phyloP scores from a whole-genome alignment of 345 rosid genomes.

The Ceriops zippeliana region DNA sequence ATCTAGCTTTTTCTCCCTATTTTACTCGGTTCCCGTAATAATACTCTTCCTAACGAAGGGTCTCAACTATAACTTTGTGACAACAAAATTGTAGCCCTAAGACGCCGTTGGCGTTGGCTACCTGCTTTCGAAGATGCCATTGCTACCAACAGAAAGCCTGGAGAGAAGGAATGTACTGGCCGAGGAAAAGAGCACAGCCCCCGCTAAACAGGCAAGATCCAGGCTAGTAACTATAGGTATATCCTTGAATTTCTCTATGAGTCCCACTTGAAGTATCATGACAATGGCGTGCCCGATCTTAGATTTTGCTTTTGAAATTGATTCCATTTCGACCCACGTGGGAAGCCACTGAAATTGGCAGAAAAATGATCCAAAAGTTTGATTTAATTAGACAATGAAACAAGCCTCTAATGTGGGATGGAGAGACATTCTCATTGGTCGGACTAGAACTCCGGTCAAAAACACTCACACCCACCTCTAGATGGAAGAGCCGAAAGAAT shows the following conservation, averaged over 20 bases:
- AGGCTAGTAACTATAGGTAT: slow-evolving; percentile 43
- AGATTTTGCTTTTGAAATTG: slow-evolving; percentile 58
- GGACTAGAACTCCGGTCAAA: background rate
- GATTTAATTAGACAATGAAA: background rate
- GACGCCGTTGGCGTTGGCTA: background rate
- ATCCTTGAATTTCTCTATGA: slow-evolving; percentile 58
- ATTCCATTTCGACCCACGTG: slow-evolving; percentile 46
- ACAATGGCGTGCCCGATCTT: slow-evolving; percentile 63
- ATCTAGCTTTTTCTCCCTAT: too few species aligned
- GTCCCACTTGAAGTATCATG: slow-evolving; percentile 71
- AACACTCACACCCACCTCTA: slow-evolving; percentile 28
- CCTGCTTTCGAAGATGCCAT: background rate
- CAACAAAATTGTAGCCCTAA: too few species aligned
- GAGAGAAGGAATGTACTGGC: slow-evolving; percentile 60
- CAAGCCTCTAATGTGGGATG: too few species aligned
- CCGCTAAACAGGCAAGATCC: slow-evolving; percentile 73
- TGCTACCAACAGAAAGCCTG: slow-evolving; percentile 30
- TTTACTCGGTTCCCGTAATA: too few species aligned
- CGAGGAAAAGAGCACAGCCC: slow-evolving; percentile 51
- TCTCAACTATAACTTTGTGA: too few species aligned
- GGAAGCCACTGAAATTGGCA: slow-evolving; percentile 42
- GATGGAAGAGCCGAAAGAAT: slow-evolving; percentile 50
- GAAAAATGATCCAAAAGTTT: background rate
- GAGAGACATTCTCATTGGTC: background rate
- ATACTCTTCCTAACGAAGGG: too few species aligned